phyloP scores from a whole-genome alignment of 306 rosid genomes.

The Astragalus membranaceus region DNA sequence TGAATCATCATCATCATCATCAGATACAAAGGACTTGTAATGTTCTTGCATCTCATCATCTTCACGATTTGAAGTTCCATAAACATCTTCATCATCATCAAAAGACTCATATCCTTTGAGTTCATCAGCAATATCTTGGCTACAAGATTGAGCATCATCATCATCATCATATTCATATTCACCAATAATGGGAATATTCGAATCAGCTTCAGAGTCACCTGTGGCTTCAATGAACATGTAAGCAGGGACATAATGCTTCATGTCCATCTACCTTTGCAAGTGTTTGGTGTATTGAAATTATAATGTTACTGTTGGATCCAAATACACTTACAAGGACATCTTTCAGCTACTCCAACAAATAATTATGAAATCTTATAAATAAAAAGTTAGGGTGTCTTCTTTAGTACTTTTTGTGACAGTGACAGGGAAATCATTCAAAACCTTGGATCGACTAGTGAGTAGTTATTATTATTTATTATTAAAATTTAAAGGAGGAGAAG shows the following conservation, averaged over 20 bases:
- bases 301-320: not conserved
- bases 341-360: not conserved
- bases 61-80: constrained; percentile 28
- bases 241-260: too few relatives aligned
- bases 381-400: not conserved
- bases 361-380: not conserved
- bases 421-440: constrained; percentile 16
- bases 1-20: constrained; percentile 60
- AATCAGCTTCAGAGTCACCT: constrained; percentile 70
- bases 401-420: constrained; percentile 4
- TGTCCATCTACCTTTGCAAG: constrained; percentile 6
- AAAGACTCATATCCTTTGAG: constrained; percentile 11
- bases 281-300: not conserved
- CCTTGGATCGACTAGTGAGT: constrained; percentile 1
- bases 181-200: constrained; percentile 16
- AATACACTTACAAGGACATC: not conserved
- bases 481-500: not conserved
- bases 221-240: constrained; percentile 60
- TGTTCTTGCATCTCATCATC: constrained; percentile 25
- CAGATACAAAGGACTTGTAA: constrained; percentile 44
- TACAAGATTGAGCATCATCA: constrained; percentile 78
- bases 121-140: constrained; percentile 34
- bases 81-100: not conserved
- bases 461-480: not conserved
- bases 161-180: constrained; percentile 35